These are phyloP conservation scores for Dryas octopetala DNA, from an alignment of 306 rosid genomes.

Conservation along the genomic window DNA sequence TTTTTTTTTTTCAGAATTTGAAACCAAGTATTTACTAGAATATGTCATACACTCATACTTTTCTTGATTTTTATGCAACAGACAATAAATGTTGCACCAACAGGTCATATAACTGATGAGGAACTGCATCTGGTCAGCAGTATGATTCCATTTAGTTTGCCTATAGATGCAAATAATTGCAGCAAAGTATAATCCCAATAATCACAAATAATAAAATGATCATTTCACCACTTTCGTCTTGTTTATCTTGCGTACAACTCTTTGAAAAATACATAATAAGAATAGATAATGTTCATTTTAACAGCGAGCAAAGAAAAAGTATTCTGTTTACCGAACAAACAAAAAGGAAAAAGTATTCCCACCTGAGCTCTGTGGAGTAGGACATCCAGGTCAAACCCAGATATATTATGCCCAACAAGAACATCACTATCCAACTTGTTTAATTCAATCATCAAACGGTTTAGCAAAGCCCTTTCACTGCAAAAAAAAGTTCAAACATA, in stretches of 20 bases:
- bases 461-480: conserved; percentile 94
- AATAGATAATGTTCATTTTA: neutral
- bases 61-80: neutral
- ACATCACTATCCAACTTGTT: conserved; percentile 89
- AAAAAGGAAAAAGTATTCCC: conserved; percentile 14
- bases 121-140: conserved; percentile 10
- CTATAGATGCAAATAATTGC: neutral
- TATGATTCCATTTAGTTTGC: neutral
- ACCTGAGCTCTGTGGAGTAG: conserved; percentile 97
- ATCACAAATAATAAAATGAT: conserved; percentile 1
- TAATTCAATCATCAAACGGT: conserved; percentile 73
- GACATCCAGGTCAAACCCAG: conserved; percentile 93
- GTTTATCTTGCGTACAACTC: neutral
- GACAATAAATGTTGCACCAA: neutral
- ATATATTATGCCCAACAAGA: conserved; percentile 92
- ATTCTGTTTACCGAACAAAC: neutral
- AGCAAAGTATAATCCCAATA: neutral
- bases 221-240: neutral
- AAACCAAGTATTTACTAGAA: neutral
- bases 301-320: neutral
- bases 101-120: neutral
- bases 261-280: neutral
- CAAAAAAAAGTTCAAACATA: conserved; percentile 34
- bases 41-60: neutral
- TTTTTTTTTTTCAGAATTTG: neutral